A percentile compares a stretch with the other conserved stretches of the same genome.
Evolutionary conservation across 176 grass and related monocot species (phyloP).

Genomic region (Zoysia pacifica): DNA sequence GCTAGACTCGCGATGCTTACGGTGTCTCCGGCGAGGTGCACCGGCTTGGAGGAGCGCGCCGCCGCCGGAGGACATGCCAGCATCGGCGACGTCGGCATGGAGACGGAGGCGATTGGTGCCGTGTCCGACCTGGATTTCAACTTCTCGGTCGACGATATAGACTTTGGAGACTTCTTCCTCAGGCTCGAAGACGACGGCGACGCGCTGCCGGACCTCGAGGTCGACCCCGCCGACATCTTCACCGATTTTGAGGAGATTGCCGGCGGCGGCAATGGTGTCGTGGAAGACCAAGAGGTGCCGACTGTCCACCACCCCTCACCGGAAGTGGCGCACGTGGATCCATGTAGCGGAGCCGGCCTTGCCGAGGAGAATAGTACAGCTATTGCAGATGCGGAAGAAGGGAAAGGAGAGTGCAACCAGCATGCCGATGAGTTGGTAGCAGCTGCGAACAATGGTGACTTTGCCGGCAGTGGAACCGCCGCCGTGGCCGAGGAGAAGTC

Average conservation of each 20-base stretch:
- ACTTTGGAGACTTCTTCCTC: constrained; percentile 85
- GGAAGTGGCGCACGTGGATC: not conserved
- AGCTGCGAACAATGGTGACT: constrained; percentile 4
- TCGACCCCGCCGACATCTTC: constrained; percentile 74
- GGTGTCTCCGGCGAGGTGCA: constrained; percentile 45
- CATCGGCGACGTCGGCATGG: not conserved
- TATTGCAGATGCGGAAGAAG: constrained; percentile 22
- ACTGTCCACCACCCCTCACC: not conserved
- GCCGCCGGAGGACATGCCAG: not conserved
- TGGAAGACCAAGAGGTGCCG: constrained; percentile 42
- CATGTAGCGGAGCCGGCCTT: not conserved
- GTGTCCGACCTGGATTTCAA: constrained; percentile 51
- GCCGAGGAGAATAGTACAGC: not conserved
- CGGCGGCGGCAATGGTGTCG: not conserved
- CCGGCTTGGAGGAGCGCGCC: constrained; percentile 12
- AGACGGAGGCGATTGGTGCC: not conserved
- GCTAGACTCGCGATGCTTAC: constrained; percentile 46
- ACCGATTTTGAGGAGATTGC: constrained; percentile 38
- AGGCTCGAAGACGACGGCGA: constrained; percentile 68
- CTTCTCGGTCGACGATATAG: constrained; percentile 75
- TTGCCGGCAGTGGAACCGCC: not conserved
- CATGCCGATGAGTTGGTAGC: constrained; percentile 9
- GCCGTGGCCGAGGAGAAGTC: constrained; percentile 42
- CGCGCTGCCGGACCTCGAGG: constrained; percentile 73
- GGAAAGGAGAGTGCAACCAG: constrained; percentile 35